phyloP scores from a whole-genome alignment of 108 stramenopile species.

The Skeletonema menzelii region DNA sequence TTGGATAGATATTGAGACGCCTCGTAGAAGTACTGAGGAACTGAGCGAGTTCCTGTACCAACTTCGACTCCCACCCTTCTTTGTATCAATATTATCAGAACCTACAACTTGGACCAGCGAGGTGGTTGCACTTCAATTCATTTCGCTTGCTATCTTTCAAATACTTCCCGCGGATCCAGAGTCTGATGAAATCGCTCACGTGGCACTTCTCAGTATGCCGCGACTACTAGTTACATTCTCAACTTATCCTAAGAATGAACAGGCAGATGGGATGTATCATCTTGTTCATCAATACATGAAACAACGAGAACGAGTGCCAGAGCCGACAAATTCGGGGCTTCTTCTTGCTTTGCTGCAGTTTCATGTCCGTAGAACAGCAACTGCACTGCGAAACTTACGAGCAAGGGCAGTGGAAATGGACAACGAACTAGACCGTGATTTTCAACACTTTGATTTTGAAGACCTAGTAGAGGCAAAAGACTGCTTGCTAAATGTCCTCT shows the following conservation, averaged over 20 bases:
- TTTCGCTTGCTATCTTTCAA: constrained; percentile 47
- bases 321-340: constrained; percentile 37
- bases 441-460: constrained; percentile 34
- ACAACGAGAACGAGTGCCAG: constrained; percentile 46
- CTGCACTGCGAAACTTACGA: constrained; percentile 43
- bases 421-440: constrained; percentile 43
- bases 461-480: constrained; percentile 51
- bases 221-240: constrained; percentile 54
- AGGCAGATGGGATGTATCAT: constrained; percentile 34
- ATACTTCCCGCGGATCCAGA: constrained; percentile 40
- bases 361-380: constrained; percentile 55
- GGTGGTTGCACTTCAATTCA: constrained; percentile 43
- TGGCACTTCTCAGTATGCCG: constrained; percentile 46
- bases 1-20: constrained; percentile 64
- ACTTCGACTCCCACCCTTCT: constrained; percentile 48
- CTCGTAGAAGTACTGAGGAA: constrained; percentile 34
- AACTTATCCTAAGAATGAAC: constrained; percentile 25
- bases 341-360: constrained; percentile 52
- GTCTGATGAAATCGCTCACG: constrained; percentile 42
- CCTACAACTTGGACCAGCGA: constrained; percentile 48
- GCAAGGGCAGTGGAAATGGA: constrained; percentile 40
- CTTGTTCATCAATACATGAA: constrained; percentile 39
- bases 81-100: constrained; percentile 43
- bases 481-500: constrained; percentile 36
- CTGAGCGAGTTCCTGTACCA: constrained; percentile 43